Evolutionary conservation across 2,329 filamentous ascomycete species (phyloP).

Genomic region (Lecanicillium sp.): DNA sequence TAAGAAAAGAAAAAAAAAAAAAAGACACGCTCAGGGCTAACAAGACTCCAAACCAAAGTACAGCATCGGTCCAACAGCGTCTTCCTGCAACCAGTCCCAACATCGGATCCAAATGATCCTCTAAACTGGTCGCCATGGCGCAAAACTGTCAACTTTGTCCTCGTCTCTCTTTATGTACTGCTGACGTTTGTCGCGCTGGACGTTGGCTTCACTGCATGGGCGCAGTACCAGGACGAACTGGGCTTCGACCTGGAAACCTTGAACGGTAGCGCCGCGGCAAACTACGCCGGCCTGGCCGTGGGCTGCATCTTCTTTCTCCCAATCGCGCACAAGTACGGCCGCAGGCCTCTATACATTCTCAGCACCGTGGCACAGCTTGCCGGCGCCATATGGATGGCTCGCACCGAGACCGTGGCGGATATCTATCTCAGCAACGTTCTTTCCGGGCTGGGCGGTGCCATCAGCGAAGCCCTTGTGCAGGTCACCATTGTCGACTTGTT

Average conservation of each 20-base stretch:
- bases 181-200: conserved; percentile 3
- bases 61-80: neutral
- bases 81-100: conserved; percentile 9
- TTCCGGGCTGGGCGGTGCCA: conserved; percentile 32
- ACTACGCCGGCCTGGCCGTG: conserved; percentile 30
- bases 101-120: conserved; percentile 10
- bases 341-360: conserved; percentile 35
- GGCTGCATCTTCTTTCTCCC: conserved; percentile 34
- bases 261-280: conserved; percentile 36
- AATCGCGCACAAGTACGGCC: conserved; percentile 35
- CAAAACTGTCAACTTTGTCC: conserved; percentile 1
- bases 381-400: conserved; percentile 29
- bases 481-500: conserved; percentile 39
- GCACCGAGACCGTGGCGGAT: conserved; percentile 29
- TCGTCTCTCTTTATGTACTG: conserved; percentile 2
- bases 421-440: conserved; percentile 33
- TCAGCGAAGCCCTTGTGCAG: conserved; percentile 34
- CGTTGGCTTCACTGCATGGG: conserved; percentile 22
- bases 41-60: neutral
- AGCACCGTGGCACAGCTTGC: conserved; percentile 29
- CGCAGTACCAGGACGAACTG: conserved; percentile 30
- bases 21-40: no score
- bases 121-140: conserved; percentile 4
- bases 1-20: no score
- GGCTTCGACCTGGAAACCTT: conserved; percentile 30